phyloP scores from a whole-genome alignment of 1,284 basidiomycete species.

The Cutaneotrichosporon sp. region DNA sequence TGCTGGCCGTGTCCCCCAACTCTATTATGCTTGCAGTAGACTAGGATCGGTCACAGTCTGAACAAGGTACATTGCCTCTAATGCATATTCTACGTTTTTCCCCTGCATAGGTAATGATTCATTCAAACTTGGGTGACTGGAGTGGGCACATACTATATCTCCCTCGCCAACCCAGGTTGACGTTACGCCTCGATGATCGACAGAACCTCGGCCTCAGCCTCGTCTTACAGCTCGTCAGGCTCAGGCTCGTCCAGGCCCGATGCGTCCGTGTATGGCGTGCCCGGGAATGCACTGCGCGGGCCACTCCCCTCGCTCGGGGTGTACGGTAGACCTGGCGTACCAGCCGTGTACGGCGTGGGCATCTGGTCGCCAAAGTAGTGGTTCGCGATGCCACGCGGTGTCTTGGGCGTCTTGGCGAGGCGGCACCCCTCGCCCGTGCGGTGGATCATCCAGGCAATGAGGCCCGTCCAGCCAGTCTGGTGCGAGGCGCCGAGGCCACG shows the following conservation, averaged over 20 bases:
- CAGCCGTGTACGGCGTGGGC: constrained; percentile 49
- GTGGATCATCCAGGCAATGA: constrained; percentile 83
- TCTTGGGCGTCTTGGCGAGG: constrained; percentile 80
- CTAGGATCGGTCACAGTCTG: no score
- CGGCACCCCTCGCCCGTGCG: constrained; percentile 79
- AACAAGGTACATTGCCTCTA: not conserved
- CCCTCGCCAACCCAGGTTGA: no score
- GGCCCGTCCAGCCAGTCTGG: constrained; percentile 94
- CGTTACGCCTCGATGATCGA: no score
- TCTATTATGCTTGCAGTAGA: not conserved
- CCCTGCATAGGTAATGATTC: not conserved
- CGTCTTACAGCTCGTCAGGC: constrained; percentile 40
- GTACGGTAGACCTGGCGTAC: constrained; percentile 41
- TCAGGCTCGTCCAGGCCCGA: constrained; percentile 40
- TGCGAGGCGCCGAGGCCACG: constrained; percentile 92
- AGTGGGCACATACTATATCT: no score
- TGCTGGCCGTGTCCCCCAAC: not conserved
- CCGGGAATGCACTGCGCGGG: constrained; percentile 17
- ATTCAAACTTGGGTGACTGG: no score
- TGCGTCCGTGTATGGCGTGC: constrained; percentile 46
- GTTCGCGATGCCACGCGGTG: constrained; percentile 67
- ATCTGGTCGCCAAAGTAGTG: constrained; percentile 84
- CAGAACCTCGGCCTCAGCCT: no score
- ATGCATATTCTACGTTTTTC: not conserved
- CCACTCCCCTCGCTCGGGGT: constrained; percentile 24